Base-by-base conservation (phyloP, 805 yeast genomes). In the Yamadazyma sp. region DNA sequence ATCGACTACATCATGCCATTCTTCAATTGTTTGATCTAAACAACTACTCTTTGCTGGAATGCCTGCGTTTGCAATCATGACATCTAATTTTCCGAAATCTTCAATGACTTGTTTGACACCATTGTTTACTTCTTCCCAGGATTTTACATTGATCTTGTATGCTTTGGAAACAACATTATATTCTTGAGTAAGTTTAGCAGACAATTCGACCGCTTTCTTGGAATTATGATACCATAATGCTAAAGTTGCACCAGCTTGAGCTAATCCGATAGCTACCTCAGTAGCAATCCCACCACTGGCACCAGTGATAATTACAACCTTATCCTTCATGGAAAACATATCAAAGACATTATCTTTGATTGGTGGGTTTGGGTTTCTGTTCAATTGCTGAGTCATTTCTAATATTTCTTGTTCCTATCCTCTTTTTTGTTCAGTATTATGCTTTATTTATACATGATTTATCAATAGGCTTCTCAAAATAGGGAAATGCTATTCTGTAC, bases 1-100 rank as follows among this genome's bases (percentile, higher is more conserved):
- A 53, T 78, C 76, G 50, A 86, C 72, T 35, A 87, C 76, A 47
- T 76, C 76, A 55, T 73, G 66, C 91, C 94, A 88, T 48, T 76
- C 79, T 36, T 65, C 63, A 41, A 69, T 66, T 39, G 76, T 76
- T 31, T 62, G 68, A 24, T 60, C 64, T 43, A 66, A 46, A 16
- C 60, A 47, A 26, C 70, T 69, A 1, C 68, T 54, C 36, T 65
- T 64, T 63, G 71, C 66, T 8, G 70, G 71, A 30, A 66, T 62
- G 20, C 73, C 73, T 4, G 73, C 73, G 44, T 67, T 67, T 42
- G 72, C 73, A 36, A 65, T 65, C 47, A 67, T 65, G 14, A 65
- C 63, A 47, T 66, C 72, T 30, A 67, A 56, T 24, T 53, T 52
- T 23, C 60, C 62, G 38, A 65, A 65, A 7, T 62, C 66, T n/a